A percentile compares a stretch with the other conserved stretches of the same genome.
Conservation (phyloP, 352 stramenopile genomes). For the Phytophthora podocarpi region DNA sequence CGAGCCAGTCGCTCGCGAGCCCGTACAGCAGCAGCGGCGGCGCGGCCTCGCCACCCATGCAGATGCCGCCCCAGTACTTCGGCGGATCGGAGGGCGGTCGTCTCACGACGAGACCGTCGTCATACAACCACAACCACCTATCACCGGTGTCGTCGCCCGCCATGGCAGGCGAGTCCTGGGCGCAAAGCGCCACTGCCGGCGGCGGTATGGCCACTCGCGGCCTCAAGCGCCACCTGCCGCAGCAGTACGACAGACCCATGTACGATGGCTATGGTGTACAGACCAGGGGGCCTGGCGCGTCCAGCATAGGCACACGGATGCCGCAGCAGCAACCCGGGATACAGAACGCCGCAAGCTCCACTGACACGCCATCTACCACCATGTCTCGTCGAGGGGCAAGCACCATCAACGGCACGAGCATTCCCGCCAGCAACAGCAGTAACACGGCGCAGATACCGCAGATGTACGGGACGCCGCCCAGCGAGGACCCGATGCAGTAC, state of each 20-base stretch:
- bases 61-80: conserved; percentile 33
- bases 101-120: conserved; percentile 22
- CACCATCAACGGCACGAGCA: conserved; percentile 10
- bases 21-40: conserved; percentile 6
- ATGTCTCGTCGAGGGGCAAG: conserved; percentile 17
- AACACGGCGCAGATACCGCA: conserved; percentile 17
- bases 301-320: not conserved
- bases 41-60: conserved; percentile 19
- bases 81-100: conserved; percentile 9
- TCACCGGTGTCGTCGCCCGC: conserved; percentile 36
- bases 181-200: conserved; percentile 7
- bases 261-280: conserved; percentile 11
- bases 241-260: conserved; percentile 31
- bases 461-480: conserved; percentile 27
- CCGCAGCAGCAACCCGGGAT: conserved; percentile 6
- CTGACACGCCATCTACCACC: conserved; percentile 5
- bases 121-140: conserved; percentile 26
- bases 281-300: not conserved
- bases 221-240: conserved; percentile 47
- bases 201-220: conserved; percentile 18
- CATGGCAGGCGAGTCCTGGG: conserved; percentile 34
- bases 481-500: conserved; percentile 46
- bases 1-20: conserved; percentile 5
- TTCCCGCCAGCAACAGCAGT: not conserved
- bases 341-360: conserved; percentile 1